A percentile compares a stretch with the other conserved stretches of the same genome.
phyloP scores from a whole-genome alignment of 2,329 filamentous ascomycete species.

The Parascedosporium putredinis region DNA sequence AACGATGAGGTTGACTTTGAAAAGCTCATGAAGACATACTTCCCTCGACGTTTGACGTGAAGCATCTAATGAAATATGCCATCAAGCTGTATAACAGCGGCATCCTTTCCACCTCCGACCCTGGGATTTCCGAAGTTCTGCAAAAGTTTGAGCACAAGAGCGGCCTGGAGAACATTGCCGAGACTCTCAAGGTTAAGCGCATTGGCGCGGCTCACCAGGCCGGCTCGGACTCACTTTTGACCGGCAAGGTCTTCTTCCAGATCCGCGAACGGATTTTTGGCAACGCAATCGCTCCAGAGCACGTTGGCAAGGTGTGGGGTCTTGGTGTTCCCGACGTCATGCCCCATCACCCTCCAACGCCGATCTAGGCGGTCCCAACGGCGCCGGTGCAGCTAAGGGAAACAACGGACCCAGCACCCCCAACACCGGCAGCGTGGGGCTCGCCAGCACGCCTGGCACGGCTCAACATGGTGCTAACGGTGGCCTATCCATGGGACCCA shows the following conservation, averaged over 20 bases:
- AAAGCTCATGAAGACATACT: slow-evolving; percentile 80
- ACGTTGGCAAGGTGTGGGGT: slow-evolving; percentile 87
- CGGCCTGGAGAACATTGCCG: slow-evolving; percentile 85
- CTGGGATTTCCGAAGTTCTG: slow-evolving; percentile 61
- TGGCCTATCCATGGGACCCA: slow-evolving; percentile 50
- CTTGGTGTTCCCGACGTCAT: slow-evolving; percentile 58
- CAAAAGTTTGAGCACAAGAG: slow-evolving; percentile 83
- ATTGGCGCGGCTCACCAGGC: slow-evolving; percentile 84
- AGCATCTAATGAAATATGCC: slow-evolving; percentile 90
- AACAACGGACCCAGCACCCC: slow-evolving; percentile 55
- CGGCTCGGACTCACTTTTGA: slow-evolving; percentile 86
- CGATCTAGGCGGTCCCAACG: slow-evolving; percentile 25
- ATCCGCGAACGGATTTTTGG: slow-evolving; percentile 83
- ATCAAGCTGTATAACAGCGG: slow-evolving; percentile 56
- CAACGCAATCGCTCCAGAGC: slow-evolving; percentile 68
- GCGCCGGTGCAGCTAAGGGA: slow-evolving; percentile 25
- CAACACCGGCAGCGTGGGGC: slow-evolving; percentile 49
- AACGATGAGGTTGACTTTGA: slow-evolving; percentile 87
- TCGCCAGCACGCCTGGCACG: slow-evolving; percentile 35
- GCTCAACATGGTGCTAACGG: slow-evolving; percentile 47
- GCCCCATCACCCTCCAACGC: slow-evolving; percentile 21
- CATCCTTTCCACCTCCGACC: slow-evolving; percentile 53
- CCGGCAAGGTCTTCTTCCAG: slow-evolving; percentile 90
- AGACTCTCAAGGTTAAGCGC: slow-evolving; percentile 83
- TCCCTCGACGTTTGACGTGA: slow-evolving; percentile 93